Evolutionary conservation across 768 basidiomycete species (phyloP).

Genomic region (Boletus vermiculosoides): DNA sequence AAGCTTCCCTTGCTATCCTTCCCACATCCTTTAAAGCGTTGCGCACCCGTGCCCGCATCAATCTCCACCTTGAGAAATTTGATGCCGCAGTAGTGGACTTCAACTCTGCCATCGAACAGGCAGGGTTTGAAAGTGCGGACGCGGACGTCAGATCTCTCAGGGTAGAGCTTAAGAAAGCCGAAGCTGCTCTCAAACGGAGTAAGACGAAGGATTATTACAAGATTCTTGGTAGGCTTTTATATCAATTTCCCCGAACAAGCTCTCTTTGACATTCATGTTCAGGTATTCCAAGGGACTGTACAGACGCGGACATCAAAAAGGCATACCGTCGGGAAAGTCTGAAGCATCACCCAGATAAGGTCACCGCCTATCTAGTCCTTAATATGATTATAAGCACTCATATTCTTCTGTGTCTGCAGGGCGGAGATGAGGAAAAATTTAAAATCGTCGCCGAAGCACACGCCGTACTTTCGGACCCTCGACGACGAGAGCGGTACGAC

Average conservation of each 20-base stretch:
- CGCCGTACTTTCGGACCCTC: constrained; percentile 76
- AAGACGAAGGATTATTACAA: constrained; percentile 92
- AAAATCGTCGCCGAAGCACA: constrained; percentile 85
- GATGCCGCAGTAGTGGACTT: constrained; percentile 74
- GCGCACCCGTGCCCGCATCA: constrained; percentile 80
- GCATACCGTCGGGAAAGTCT: constrained; percentile 85
- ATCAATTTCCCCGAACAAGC: background rate
- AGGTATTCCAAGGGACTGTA: constrained; percentile 51
- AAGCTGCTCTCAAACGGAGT: constrained; percentile 78
- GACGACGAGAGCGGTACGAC: constrained; percentile 72
- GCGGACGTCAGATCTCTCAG: constrained; percentile 61
- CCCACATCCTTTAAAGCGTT: constrained; percentile 80
- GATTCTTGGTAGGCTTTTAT: constrained; percentile 49
- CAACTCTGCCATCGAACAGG: constrained; percentile 74
- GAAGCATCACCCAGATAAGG: constrained; percentile 86
- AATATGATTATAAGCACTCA: constrained; percentile 5
- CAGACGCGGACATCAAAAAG: constrained; percentile 81
- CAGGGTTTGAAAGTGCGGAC: constrained; percentile 59
- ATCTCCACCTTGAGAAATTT: constrained; percentile 71
- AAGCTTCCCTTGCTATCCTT: constrained; percentile 59
- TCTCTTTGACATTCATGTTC: constrained; percentile 6
- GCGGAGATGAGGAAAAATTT: constrained; percentile 96
- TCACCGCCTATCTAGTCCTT: constrained; percentile 19
- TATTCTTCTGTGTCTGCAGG: constrained; percentile 40
- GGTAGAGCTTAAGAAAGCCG: constrained; percentile 74